phyloP scores from a whole-genome alignment of 768 basidiomycete species.

The Postia placenta region DNA sequence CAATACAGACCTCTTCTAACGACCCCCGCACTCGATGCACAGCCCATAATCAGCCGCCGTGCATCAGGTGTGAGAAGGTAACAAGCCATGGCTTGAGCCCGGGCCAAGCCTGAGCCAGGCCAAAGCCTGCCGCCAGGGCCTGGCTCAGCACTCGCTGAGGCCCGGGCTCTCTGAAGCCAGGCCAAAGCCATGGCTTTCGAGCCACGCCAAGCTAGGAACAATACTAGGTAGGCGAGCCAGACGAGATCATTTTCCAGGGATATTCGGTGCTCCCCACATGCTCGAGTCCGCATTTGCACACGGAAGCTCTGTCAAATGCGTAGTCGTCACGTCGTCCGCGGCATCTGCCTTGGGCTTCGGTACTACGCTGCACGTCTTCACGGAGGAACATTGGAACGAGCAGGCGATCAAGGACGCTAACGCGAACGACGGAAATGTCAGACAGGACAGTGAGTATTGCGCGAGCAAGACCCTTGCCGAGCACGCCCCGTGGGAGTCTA shows the following conservation, averaged over 20 bases:
- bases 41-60: no score
- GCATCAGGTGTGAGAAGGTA: no score
- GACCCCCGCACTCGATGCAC: no score
- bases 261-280: slow-evolving; percentile 59
- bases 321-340: slow-evolving; percentile 54
- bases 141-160: no score
- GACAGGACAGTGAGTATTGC: slow-evolving; percentile 39
- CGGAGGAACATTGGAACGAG: slow-evolving; percentile 59
- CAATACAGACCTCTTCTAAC: no score
- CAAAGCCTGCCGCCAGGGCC: no score
- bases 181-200: no score
- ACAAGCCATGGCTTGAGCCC: no score
- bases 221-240: slow-evolving; percentile 34
- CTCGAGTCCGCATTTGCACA: slow-evolving; percentile 57
- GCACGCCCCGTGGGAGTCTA: slow-evolving; percentile 42
- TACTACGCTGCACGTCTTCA: slow-evolving; percentile 26
- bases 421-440: slow-evolving; percentile 44
- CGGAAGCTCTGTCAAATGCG: slow-evolving; percentile 46
- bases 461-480: slow-evolving; percentile 62
- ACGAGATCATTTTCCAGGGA: slow-evolving; percentile 63
- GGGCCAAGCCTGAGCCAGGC: no score
- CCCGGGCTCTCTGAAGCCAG: no score
- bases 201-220: no score
- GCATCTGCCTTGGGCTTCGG: slow-evolving; percentile 34
- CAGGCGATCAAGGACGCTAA: slow-evolving; percentile 38